Base-by-base conservation (phyloP, 2,329 filamentous ascomycete species). In the Aspergillus jensenii region DNA sequence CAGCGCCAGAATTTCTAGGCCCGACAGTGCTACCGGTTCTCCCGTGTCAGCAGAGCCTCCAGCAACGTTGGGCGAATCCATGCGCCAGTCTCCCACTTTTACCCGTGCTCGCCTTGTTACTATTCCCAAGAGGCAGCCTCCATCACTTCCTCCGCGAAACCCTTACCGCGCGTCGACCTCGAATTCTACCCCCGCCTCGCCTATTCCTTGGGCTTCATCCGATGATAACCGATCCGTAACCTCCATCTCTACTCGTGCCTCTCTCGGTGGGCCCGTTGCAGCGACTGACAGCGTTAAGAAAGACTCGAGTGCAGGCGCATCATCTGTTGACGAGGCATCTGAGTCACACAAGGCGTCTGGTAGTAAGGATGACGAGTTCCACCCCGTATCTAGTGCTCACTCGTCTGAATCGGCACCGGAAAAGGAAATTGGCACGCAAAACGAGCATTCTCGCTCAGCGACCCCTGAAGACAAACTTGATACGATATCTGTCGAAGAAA, bases 41-140 rank as follows among this genome's bases (percentile, higher is more conserved):
- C 63, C 68, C 3, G 58, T 66, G 4, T 60, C 62, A 1, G 45
- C 67, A 3, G 66, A 68, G 17, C 68, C 72, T 15, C 79, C 82
- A 19, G 81, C 85, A 60, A 82, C 82, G 15, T 77, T 85, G 15
- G 80, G 82, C 6, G 83, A 86, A 52, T 83, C 85, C 41, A 80
- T 84, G 44, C 78, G 86, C 48, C 82, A 84, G 2, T 86, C 89
- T 2, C 85, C 89, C 54, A 82, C 86, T 55, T 86, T 92, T 56
- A 88, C 86, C 40, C 89, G 90, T 68, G 90, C 91, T 23, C 88
- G 89, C 51, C 80, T 97, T 51, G 90, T 97, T 27, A 92, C 86
- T 46, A 96, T 97, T 58, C 87, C 90, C 12, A 96, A 93, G 76
- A 84, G 91, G 37, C 76, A 87, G 1, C 67, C 91, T 1, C 92